Base-by-base conservation (phyloP, 2,329 filamentous ascomycete species). In the Achaetomium macrosporum region DNA sequence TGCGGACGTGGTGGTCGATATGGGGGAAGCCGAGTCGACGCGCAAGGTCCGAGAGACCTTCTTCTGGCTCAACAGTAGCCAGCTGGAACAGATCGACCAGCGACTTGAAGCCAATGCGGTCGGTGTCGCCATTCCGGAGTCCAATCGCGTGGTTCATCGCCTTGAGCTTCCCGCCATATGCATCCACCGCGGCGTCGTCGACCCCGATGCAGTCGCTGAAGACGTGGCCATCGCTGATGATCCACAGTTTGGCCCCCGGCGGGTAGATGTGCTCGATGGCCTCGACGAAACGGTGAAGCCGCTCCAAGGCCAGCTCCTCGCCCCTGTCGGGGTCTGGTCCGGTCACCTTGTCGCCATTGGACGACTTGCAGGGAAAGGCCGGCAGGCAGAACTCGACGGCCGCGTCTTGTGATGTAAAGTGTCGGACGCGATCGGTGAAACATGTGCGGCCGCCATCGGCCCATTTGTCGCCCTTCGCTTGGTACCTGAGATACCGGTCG, bases 181-280 rank as follows among this genome's bases (percentile, higher is more conserved):
- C 47, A 35, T 59, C 57, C 9, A 59, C 57, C n/a, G 45, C 50
- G 30, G 50, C 47, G n/a, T 59, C 57, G 37, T 59, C 48, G 7
- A 59, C 54, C 2, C 57, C 57, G 13, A 59, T 57, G 40, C 52
- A 57, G 47, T 59, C 57, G 36, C 57, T 59, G 31, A 59, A 59
- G 42, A 59, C 57, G 39, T 59, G 57, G 25, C 57, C 57, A 30
- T 59, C 57, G 42, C 57, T 59, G 53, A 59, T 55, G 39, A 59
- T 43, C 57, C 55, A 59, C 5, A 59, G 37, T 37, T 50, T 57
- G n/a, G 52, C 57, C 1, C 57, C 57, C 1, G 55, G 33, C 11
- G 33, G n/a, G 36, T 57, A 54, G 3, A 57, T 30, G 2, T 42
- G 31, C 31, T 55, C 42, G 33, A 59, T 35, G 36, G 51, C 54